A percentile compares a stretch with the other conserved stretches of the same genome.
phyloP scores from a whole-genome alignment of 257 asterid genomes.

The Vinca minor region DNA sequence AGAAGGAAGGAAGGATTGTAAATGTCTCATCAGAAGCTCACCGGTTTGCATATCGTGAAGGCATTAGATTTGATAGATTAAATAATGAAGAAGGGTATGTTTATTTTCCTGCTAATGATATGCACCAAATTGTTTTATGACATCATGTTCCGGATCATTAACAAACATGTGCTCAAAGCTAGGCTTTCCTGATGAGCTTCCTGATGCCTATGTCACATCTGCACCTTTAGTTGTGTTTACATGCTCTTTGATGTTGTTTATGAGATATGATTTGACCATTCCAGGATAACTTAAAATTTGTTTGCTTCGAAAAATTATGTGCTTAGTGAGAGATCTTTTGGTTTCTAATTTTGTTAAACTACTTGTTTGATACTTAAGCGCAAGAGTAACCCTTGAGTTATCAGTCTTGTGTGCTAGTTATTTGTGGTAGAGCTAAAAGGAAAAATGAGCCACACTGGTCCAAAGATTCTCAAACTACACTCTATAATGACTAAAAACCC shows the following conservation, averaged over 20 bases:
- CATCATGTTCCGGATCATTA: too few species aligned
- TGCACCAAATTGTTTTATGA: not conserved
- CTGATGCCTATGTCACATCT: not conserved
- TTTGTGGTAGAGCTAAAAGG: not conserved
- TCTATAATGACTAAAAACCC: not conserved
- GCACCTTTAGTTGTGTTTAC: too few species aligned
- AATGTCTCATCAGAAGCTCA: constrained; percentile 74
- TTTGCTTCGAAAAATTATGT: not conserved
- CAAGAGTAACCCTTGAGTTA: not conserved
- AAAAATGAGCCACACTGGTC: not conserved
- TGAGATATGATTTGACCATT: not conserved
- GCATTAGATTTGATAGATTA: constrained; percentile 47
- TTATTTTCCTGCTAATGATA: not conserved
- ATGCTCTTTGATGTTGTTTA: not conserved
- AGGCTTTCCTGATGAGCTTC: not conserved
- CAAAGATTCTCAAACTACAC: not conserved
- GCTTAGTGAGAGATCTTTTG: not conserved
- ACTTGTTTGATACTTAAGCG: not conserved
- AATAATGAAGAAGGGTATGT: constrained; percentile 50
- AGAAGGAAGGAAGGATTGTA: constrained; percentile 82
- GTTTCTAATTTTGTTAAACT: not conserved
- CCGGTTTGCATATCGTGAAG: constrained; percentile 41
- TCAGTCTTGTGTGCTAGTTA: not conserved
- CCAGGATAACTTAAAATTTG: not conserved
- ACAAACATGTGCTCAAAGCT: too few species aligned